Percentiles rank a stretch among this genome's conserved stretches.
Conservation (phyloP, 179 eudicot species). For the Gypsophila paniculata region DNA sequence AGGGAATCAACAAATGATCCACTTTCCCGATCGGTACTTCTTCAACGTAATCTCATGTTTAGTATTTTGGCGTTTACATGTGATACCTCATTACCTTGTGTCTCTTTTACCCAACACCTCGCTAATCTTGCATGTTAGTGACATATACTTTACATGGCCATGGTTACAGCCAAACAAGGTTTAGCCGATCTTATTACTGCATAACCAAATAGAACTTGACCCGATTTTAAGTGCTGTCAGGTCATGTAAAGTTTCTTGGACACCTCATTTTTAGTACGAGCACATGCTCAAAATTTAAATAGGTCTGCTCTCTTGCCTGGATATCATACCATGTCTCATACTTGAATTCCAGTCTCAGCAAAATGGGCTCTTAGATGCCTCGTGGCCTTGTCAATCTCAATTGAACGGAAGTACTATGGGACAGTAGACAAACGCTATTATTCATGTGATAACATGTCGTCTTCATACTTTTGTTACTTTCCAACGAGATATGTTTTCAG, state of each 20-base stretch:
- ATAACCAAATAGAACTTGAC: no score
- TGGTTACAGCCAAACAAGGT: no score
- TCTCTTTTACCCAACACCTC: background rate
- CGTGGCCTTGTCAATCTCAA: background rate
- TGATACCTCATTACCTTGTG: background rate
- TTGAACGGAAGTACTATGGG: background rate
- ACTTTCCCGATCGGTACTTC: conserved; percentile 73
- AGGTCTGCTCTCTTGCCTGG: background rate
- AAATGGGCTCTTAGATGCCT: background rate
- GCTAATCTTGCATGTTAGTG: conserved; percentile 1
- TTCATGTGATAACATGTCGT: background rate
- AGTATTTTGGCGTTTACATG: conserved; percentile 4
- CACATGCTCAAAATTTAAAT: background rate
- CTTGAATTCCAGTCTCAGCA: background rate
- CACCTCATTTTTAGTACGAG: background rate
- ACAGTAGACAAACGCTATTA: conserved; percentile 6
- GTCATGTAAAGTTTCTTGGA: background rate
- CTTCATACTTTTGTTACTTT: background rate
- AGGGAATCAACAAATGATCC: conserved; percentile 96
- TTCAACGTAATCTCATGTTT: conserved; percentile 19
- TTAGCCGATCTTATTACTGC: no score
- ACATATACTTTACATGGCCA: background rate
- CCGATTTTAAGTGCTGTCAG: no score
- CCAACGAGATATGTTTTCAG: conserved; percentile 29
- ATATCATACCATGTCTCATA: background rate